Base-by-base conservation (phyloP, 768 basidiomycete genomes). In the Collybia sp. region DNA sequence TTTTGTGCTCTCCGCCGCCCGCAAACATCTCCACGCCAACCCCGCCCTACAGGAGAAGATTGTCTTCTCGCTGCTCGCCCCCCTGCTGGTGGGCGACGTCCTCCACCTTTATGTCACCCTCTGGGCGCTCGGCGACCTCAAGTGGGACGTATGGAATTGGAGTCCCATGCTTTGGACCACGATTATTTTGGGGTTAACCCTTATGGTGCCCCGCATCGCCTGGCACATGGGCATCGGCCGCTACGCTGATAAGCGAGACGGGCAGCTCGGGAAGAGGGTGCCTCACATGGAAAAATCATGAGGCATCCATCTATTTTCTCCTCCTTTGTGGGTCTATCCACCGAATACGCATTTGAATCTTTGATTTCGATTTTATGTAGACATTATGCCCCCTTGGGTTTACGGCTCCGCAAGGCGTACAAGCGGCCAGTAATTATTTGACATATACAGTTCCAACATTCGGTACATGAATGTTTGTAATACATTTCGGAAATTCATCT, bases 211-310 rank as follows among this genome's bases (percentile, higher is more conserved):
- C 10, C 74, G 88, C 18, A 57, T 85, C 15, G 73, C 79, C 51
- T 90, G 88, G 88, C 80, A 85, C 58, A 53, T 87, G 41, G 88
- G 88, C 8, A 68, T 89, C 44, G 85, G 83, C 47, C 74, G 88
- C 40, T 89, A 88, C 60, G 78, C 82, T 11, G 78, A 88, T 56
- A 63, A 64, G 19, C 72, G 86, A 49, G 86, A 89, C 57, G 73
- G 76, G 2, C 43, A 49, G 34, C 54, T 52, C 40, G 49, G 52
- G 39, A 59, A 64, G 40, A 33, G 42, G 39, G 53, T 45, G 40
- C 18, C 10, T 11, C 41, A 34, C 40, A 18, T 25, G 45, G 49
- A 48, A 45, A 37, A 20, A 31, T 33, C 20, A 25, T 25, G 25
- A 25, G 25, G 4, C 8, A 25, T 25, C 8, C 25, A 25, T 25